Evolutionary conservation across 2,329 filamentous ascomycete species (phyloP).

Genomic region (Fusarium penzigii): DNA sequence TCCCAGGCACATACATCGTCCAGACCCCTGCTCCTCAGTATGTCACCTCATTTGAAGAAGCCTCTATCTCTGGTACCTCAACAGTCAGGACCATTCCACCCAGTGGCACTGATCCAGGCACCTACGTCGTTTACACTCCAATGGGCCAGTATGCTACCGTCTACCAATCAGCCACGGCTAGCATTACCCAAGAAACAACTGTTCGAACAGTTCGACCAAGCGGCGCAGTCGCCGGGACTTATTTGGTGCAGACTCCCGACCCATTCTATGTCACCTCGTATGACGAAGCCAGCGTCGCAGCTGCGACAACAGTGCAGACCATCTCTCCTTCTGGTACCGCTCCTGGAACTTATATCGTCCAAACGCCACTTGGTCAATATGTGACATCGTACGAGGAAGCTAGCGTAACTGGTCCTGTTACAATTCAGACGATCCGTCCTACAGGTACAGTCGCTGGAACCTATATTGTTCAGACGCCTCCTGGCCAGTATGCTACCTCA

Average conservation of each 20-base stretch:
- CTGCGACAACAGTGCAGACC: not conserved
- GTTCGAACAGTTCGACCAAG: not conserved
- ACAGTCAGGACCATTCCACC: not conserved
- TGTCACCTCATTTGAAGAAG: no score
- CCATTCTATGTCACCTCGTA: not conserved
- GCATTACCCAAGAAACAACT: not conserved
- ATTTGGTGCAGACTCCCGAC: constrained; percentile 2
- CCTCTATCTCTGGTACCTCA: not conserved
- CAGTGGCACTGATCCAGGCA: constrained; percentile 6
- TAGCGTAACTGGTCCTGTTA: not conserved
- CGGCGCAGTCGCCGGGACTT: not conserved
- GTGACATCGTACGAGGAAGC: not conserved
- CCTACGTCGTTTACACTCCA: constrained; percentile 10
- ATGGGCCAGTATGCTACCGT: not conserved
- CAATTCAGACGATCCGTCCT: not conserved
- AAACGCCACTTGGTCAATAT: constrained; percentile 1
- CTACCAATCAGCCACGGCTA: not conserved
- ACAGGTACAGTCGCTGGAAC: not conserved
- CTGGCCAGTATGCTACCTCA: no score
- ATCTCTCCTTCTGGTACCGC: not conserved
- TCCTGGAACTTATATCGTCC: not conserved
- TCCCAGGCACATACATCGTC: constrained; percentile 12
- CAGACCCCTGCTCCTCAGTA: not conserved
- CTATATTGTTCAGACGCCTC: no score
- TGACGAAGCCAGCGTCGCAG: not conserved